phyloP scores from a whole-genome alignment of 441 rosid genomes.

The Arabidopsis lyrata region DNA sequence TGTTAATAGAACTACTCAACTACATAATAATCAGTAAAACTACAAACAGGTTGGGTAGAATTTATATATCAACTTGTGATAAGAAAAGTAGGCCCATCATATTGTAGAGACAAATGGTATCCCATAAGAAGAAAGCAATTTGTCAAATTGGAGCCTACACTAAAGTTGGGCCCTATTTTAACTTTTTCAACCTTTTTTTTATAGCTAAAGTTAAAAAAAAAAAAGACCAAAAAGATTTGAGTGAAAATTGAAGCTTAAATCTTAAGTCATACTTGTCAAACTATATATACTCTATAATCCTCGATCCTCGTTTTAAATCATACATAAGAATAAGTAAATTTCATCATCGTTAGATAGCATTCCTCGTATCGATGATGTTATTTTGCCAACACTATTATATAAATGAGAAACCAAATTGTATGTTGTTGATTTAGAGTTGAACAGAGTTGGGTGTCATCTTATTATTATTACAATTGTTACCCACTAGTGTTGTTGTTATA shows the following conservation, averaged over 20 bases:
- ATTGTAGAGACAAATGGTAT: constrained; percentile 48
- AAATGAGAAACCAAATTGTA: background rate
- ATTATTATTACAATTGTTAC: background rate
- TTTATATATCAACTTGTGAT: constrained; percentile 20
- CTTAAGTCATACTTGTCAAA: constrained; percentile 5
- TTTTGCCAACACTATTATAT: background rate
- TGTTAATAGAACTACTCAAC: background rate
- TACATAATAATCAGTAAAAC: background rate
- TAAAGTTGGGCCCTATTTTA: constrained; percentile 35
- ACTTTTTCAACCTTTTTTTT: background rate
- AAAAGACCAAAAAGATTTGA: constrained; percentile 1
- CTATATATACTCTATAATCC: constrained; percentile 11
- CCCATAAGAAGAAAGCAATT: constrained; percentile 45
- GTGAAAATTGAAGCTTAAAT: constrained; percentile 26
- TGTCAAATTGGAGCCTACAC: constrained; percentile 41
- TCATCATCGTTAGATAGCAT: background rate
- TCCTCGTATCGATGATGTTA: background rate
- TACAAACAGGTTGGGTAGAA: background rate
- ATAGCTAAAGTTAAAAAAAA: constrained; percentile 9
- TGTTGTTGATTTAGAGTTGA: background rate
- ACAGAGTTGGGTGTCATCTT: background rate
- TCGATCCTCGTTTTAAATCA: background rate
- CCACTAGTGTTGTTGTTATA: background rate
- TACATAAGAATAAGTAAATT: constrained; percentile 3
- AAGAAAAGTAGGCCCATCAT: constrained; percentile 34